Evolutionary conservation across 257 asterid genomes (phyloP), one percentile per base, ranked within the genome.

Genomic region (Ophiorrhiza pumila): DNA sequence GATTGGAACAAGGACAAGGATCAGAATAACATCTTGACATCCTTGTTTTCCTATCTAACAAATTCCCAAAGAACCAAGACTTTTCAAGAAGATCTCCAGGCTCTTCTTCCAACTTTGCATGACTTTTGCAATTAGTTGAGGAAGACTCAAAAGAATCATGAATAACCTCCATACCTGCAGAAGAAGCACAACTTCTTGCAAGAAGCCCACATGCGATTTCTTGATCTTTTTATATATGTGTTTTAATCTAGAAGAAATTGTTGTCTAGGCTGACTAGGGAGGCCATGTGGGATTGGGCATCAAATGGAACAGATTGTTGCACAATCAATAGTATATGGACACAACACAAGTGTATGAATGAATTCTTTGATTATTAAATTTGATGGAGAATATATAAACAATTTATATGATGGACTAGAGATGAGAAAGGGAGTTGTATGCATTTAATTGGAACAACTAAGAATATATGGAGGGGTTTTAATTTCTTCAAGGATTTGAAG

Each of bases 11-110:
- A 32, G 92, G 76, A 75, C 84, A 79, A 20, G 92, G 89, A 74
- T 90, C 91, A 47, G 95, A 90, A 66, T 73, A 78, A 69, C 91
- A 84, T 68, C 90, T 77, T 0, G 78, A 56, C 92, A 90, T 90
- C 66, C 74, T 81, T 37, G 86, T 53, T 31, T 83, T 91, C 0
- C 79, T 74, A 25, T 77, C 78, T 6, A 88, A 86, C 74, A 87
- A 81, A 71, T 88, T 91, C 25, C 93, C 87, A 43, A 91, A 91
- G 76, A 91, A 91, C 97, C 97, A 91, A 52, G 75, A 65, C 20
- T 87, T 90, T 39, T 91, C 97, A 4, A 89, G 74, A 34, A 91
- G 78, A 3, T 84, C 78, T 23, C 79, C 86, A 4, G 96, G 90
- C 89, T 84, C 92, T 7, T 70, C 55, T 10, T 70, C 74, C 55